Evolutionary conservation across 2,329 filamentous ascomycete species (phyloP).

Genomic region (Mycosphaerella arachidis): DNA sequence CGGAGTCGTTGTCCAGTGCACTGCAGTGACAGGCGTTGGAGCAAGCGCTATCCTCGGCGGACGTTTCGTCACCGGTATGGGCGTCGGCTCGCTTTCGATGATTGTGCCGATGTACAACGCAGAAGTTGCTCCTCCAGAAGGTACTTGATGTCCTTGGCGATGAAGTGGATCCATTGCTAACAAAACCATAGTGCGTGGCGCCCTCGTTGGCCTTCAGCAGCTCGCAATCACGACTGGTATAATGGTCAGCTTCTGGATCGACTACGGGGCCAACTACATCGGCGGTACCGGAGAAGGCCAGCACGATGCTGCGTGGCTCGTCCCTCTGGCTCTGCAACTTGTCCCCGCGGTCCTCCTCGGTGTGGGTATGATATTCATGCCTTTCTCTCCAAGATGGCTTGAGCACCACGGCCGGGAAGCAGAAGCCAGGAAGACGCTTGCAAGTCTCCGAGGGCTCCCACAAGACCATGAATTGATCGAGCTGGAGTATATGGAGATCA

Average conservation of each 20-base stretch:
- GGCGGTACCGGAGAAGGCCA: conserved; percentile 55
- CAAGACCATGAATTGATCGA: conserved; percentile 64
- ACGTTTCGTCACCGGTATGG: conserved; percentile 65
- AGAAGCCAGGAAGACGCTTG: conserved; percentile 61
- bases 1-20: conserved; percentile 65
- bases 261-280: conserved; percentile 42
- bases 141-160: conserved; percentile 31
- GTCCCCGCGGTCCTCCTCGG: conserved; percentile 63
- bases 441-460: conserved; percentile 58
- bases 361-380: conserved; percentile 67
- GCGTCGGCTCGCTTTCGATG: conserved; percentile 64
- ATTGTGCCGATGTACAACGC: conserved; percentile 49
- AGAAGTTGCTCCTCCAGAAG: conserved; percentile 55
- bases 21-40: conserved; percentile 51
- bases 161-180: too few relatives aligned
- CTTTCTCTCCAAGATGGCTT: conserved; percentile 72
- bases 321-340: conserved; percentile 68
- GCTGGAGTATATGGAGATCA: conserved; percentile 78
- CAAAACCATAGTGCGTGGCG: conserved; percentile 41
- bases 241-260: conserved; percentile 47
- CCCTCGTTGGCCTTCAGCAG: conserved; percentile 62
- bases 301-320: conserved; percentile 66
- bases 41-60: conserved; percentile 62
- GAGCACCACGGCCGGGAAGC: conserved; percentile 64
- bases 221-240: conserved; percentile 57